Evolutionary conservation across 192 early-diverging fungal species (phyloP), one percentile per base, ranked within the genome.

Genomic region (Dissophora globulifera): DNA sequence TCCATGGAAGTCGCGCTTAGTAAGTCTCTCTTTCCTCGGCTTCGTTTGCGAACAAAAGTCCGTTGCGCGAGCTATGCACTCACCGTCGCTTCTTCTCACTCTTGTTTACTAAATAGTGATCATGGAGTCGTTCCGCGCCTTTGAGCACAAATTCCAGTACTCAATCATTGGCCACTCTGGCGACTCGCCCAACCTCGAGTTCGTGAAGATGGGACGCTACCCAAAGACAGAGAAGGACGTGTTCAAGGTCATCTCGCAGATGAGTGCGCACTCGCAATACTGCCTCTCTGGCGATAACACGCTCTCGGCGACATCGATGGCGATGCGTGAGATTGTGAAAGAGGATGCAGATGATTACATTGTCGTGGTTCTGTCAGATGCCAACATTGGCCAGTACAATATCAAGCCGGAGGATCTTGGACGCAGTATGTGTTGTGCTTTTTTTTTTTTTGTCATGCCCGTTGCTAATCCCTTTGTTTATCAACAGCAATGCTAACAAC

Each of bases 271-370:
- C 78, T 88, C 93, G 5, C 90, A 92, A 67, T 94, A 91, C 80
- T 94, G 93, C 68, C 78, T 91, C 16, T 87, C 85, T 47, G 93
- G 92, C 23, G 93, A 94, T 53, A 93, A 91, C 61, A 94, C 93
- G 4, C 65, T 94, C 15, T 79, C 82, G 25, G 90, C 93, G 11
- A 83, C 87, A 1, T 78, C 84, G 59, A 62, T 85, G 48, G 89
- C 90, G 2, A 84, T 92, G 52, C 84, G 88, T 42, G 87, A 91
- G 56, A 85, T 94, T 53, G 81, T 82, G 10, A 85, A 88, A 60
- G 88, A 92, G 25, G 88, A 90, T 43, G 90, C 87, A 4, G 93
- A 94, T 69, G 92, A 93, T 61, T 90, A 93, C 62, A 91, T 93
- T 78, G 89, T 90, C 10, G 81, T 92, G 16, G 86, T 94, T 12